These are phyloP conservation scores for Candida lessepsii DNA, from an alignment of 805 yeast genomes.

Conservation along the genomic window DNA sequence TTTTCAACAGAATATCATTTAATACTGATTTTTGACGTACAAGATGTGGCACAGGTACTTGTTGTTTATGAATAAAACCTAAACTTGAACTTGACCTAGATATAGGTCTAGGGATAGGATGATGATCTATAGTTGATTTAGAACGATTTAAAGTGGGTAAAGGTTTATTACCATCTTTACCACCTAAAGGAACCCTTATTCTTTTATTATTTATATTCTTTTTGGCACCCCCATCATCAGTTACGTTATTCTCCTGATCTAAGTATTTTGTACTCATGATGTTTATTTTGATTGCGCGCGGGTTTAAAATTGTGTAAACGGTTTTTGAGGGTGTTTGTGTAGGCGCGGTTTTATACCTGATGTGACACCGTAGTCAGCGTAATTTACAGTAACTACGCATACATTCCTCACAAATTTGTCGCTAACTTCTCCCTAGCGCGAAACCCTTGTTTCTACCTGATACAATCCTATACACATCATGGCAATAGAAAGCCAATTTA, in stretches of 20 bases:
- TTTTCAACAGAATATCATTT: not conserved
- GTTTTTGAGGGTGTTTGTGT: too few species aligned
- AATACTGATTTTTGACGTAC: slow-evolving; percentile 1
- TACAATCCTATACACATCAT: slow-evolving; percentile 16
- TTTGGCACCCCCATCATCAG: not conserved
- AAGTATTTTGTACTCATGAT: slow-evolving; percentile 4
- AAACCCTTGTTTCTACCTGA: not conserved
- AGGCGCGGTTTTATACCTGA: not conserved
- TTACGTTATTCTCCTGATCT: slow-evolving; percentile 10
- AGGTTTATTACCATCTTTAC: slow-evolving; percentile 35
- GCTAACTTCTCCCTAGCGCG: not conserved
- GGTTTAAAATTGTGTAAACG: too few species aligned
- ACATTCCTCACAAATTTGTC: too few species aligned
- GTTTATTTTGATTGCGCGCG: not conserved
- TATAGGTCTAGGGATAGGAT: slow-evolving; percentile 15
- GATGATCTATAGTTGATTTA: slow-evolving; percentile 20
- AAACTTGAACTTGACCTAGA: slow-evolving; percentile 36
- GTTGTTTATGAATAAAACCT: slow-evolving; percentile 27
- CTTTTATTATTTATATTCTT: slow-evolving; percentile 4
- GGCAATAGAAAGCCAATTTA: slow-evolving; percentile 26
- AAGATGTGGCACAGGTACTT: not conserved
- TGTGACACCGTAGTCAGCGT: too few species aligned
- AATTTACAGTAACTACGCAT: too few species aligned
- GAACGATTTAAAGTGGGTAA: slow-evolving; percentile 30
- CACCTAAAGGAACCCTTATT: slow-evolving; percentile 38